A percentile compares a stretch with the other conserved stretches of the same genome.
Conservation (phyloP, 768 basidiomycete genomes). For the Podaxis sp. region DNA sequence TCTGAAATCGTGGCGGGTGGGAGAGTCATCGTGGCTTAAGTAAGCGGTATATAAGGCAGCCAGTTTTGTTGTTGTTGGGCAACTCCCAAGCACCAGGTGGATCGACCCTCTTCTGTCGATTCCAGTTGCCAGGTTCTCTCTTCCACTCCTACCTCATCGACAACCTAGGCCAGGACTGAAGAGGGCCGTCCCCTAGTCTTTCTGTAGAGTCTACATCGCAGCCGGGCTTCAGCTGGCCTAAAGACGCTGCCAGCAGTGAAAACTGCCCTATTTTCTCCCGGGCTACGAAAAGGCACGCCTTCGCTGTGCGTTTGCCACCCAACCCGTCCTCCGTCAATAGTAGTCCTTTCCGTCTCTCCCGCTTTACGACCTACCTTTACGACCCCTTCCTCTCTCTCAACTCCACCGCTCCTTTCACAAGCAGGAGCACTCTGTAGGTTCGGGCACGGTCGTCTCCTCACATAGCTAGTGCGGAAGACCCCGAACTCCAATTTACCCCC, state of each 20-base stretch:
- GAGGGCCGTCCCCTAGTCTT: slow-evolving; percentile 36
- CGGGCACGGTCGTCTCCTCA: slow-evolving; percentile 40
- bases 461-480: slow-evolving; percentile 45
- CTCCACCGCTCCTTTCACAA: slow-evolving; percentile 34
- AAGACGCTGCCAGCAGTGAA: slow-evolving; percentile 18
- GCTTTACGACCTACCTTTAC: slow-evolving; percentile 72
- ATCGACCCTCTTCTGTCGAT: slow-evolving; percentile 53
- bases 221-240: slow-evolving; percentile 27
- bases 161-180: slow-evolving; percentile 43
- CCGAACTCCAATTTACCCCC: slow-evolving; percentile 38
- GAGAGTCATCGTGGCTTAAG: slow-evolving; percentile 25
- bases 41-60: slow-evolving; percentile 31
- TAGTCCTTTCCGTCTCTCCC: slow-evolving; percentile 35
- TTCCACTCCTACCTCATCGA: slow-evolving; percentile 30
- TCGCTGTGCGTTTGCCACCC: slow-evolving; percentile 85
- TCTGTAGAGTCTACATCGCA: slow-evolving; percentile 25
- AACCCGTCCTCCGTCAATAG: slow-evolving; percentile 27
- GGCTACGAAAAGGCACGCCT: slow-evolving; percentile 82
- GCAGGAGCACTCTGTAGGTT: slow-evolving; percentile 43
- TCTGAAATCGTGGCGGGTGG: slow-evolving; percentile 9
- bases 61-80: slow-evolving; percentile 25
- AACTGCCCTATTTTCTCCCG: slow-evolving; percentile 26
- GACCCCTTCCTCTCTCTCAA: slow-evolving; percentile 47
- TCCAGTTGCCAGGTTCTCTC: slow-evolving; percentile 44
- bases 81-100: slow-evolving; percentile 41